Conservation (phyloP, 2,329 filamentous ascomycete species). For the Fusarium equiseti region DNA sequence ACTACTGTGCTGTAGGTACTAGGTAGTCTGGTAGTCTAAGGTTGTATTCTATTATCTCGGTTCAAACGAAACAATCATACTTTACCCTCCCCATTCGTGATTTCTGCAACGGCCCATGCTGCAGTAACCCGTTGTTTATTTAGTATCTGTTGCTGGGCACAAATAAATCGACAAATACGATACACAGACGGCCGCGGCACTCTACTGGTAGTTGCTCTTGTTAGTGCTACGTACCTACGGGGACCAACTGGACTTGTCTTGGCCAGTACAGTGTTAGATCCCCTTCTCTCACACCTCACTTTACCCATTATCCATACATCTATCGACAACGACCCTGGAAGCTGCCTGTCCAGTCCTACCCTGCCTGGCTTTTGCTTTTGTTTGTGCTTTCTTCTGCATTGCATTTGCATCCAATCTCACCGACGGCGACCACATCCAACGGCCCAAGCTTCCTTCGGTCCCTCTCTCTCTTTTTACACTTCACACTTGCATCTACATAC, state of each 20-base stretch:
- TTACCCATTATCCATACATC: constrained; percentile 29
- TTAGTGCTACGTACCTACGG: constrained; percentile 20
- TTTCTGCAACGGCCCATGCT: constrained; percentile 25
- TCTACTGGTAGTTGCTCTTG: constrained; percentile 4
- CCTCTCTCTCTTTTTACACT: constrained; percentile 33
- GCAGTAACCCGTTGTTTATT: constrained; percentile 17
- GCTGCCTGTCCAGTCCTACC: constrained; percentile 33
- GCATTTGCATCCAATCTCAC: constrained; percentile 41
- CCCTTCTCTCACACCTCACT: constrained; percentile 37
- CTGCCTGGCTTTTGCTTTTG: constrained; percentile 11
- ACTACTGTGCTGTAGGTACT: not conserved
- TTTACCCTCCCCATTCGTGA: constrained; percentile 1
- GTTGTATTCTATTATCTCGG: constrained; percentile 1
- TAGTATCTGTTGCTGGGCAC: constrained; percentile 16
- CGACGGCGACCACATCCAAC: constrained; percentile 26
- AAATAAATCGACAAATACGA: constrained; percentile 24
- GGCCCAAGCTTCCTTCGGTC: constrained; percentile 15
- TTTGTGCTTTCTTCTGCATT: not conserved
- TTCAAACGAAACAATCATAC: constrained; percentile 7
- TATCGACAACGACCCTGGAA: constrained; percentile 37
- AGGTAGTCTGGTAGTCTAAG: not conserved
- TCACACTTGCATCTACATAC: constrained; percentile 27
- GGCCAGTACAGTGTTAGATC: constrained; percentile 32
- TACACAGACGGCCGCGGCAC: constrained; percentile 22
- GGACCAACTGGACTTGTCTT: constrained; percentile 1